Evolutionary conservation across 352 stramenopile species (phyloP).

Genomic region (Phytopythium ostracodes): DNA sequence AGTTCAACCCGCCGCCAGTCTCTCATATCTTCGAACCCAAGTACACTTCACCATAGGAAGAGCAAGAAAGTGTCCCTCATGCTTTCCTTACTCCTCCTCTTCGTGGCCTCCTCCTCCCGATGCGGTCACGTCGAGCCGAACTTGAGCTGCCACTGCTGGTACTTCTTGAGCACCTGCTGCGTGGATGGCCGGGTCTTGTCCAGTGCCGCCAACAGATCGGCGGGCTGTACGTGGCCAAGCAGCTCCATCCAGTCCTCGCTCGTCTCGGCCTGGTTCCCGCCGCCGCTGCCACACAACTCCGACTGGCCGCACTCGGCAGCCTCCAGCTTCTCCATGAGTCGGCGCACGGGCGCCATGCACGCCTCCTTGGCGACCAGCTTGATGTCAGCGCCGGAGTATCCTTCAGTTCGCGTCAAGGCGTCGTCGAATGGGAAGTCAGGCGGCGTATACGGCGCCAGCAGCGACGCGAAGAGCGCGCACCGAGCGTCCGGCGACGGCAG

Average conservation of each 20-base stretch:
- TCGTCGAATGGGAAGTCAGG: slow-evolving; percentile 47
- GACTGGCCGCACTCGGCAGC: slow-evolving; percentile 23
- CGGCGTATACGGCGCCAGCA: slow-evolving; percentile 58
- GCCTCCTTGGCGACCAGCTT: slow-evolving; percentile 85
- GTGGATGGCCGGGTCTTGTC: slow-evolving; percentile 79
- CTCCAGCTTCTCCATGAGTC: slow-evolving; percentile 68
- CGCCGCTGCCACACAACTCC: slow-evolving; percentile 5
- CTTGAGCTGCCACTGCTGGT: slow-evolving; percentile 76
- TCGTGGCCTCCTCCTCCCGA: neutral
- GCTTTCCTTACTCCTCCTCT: neutral
- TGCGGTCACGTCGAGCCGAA: slow-evolving; percentile 58
- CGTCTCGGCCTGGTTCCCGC: slow-evolving; percentile 17
- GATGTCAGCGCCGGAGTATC: slow-evolving; percentile 82
- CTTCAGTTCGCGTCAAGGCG: slow-evolving; percentile 48
- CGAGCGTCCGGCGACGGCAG: slow-evolving; percentile 62
- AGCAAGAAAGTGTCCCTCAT: neutral
- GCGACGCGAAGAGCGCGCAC: slow-evolving; percentile 44
- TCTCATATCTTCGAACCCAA: neutral
- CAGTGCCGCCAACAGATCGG: slow-evolving; percentile 50
- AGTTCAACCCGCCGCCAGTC: neutral
- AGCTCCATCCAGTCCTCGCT: slow-evolving; percentile 51
- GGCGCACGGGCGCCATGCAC: slow-evolving; percentile 75
- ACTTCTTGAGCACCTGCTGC: slow-evolving; percentile 72
- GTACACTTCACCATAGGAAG: neutral
- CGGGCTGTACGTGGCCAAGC: slow-evolving; percentile 50